Conservation (phyloP, 139 green algal species). For the Tetradesmus lagerheimii region DNA sequence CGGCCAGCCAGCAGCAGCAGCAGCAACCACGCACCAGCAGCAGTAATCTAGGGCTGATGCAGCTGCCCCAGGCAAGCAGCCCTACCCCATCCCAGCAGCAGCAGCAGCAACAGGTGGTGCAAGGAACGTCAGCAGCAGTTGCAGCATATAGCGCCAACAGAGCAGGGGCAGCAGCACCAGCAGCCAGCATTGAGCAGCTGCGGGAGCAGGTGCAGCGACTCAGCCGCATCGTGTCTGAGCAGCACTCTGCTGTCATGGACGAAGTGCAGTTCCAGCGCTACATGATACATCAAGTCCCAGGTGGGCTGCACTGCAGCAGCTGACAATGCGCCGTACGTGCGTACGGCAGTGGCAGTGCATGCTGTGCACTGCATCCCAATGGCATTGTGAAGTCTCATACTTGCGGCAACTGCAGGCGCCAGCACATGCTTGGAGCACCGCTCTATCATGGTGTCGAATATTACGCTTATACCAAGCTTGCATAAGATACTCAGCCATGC, state of each 20-base stretch:
- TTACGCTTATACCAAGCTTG: no score
- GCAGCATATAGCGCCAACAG: background rate
- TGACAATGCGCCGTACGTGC: background rate
- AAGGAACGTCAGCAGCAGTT: background rate
- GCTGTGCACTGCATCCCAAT: no score
- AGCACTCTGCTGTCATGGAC: conserved; percentile 19
- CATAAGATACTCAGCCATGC: no score
- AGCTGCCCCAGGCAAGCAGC: background rate
- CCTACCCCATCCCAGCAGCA: background rate
- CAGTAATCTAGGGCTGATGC: background rate
- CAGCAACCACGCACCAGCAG: background rate
- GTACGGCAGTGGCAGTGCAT: no score
- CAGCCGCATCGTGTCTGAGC: conserved; percentile 27
- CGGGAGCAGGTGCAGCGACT: conserved; percentile 30
- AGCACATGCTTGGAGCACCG: no score
- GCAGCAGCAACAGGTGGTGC: background rate
- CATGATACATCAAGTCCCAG: conserved; percentile 43
- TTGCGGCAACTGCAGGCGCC: no score
- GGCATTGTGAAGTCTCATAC: no score
- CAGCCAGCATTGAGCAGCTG: background rate
- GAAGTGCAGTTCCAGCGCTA: conserved; percentile 42
- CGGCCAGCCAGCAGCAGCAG: background rate
- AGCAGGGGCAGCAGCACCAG: background rate
- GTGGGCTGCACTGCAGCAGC: background rate
- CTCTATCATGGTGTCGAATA: no score